Conservation (phyloP, 1,284 basidiomycete genomes). For the Schizophyllum amplum region DNA sequence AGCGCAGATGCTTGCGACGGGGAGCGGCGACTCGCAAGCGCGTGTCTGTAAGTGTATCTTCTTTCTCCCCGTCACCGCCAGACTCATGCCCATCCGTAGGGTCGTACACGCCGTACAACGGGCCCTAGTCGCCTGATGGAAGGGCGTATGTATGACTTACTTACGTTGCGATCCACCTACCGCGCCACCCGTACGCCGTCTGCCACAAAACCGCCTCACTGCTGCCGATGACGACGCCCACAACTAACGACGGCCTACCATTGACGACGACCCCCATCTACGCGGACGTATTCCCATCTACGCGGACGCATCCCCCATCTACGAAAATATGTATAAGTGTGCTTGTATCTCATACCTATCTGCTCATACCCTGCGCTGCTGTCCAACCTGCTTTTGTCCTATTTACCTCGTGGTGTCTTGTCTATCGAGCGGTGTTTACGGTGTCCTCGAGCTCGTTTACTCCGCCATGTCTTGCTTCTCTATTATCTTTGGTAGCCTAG, state of each 20-base stretch:
- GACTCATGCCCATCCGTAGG: neutral
- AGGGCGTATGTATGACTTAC: neutral
- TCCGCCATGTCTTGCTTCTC: neutral
- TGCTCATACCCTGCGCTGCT: neutral
- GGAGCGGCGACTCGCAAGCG: slow-evolving; percentile 70
- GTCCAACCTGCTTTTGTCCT: neutral
- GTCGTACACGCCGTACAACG: neutral
- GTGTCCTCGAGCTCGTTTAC: neutral
- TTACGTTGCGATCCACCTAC: neutral
- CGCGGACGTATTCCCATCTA: neutral
- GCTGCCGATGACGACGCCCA: no score
- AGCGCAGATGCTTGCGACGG: slow-evolving; percentile 64
- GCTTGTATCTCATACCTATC: neutral
- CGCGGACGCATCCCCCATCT: neutral
- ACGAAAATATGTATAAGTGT: neutral
- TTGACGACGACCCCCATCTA: neutral
- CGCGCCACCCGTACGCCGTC: neutral
- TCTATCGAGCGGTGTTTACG: neutral
- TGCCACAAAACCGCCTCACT: neutral
- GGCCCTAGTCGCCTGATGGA: neutral
- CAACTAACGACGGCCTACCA: no score
- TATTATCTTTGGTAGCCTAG: neutral
- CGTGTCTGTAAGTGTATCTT: slow-evolving; percentile 48
- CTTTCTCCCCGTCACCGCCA: neutral
- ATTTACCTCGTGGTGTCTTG: neutral